Evolutionary conservation across 2,329 filamentous ascomycete genomes (phyloP), one percentile per base, ranked within the genome.

Genomic region (Calcarisporium arbuscula): DNA sequence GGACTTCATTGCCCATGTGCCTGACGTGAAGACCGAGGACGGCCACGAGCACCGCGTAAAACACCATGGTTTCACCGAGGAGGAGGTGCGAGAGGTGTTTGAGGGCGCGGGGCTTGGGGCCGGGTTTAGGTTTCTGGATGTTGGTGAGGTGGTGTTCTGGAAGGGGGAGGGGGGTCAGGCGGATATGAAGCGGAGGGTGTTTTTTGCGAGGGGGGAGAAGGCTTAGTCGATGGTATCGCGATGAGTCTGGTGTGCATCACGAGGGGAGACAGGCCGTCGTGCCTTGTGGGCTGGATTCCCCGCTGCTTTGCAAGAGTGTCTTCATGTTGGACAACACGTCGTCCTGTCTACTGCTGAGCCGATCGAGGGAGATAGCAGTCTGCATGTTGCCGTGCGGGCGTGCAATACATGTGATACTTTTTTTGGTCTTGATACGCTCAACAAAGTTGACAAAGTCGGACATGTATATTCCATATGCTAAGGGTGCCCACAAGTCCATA

Each of bases 51-150:
- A 68, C 22, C 17, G 5, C 11, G 70, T 88, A 15, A 72, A 70
- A 20, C 78, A 82, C 34, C 67, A 77, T 41, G 82, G 83, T 0
- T 88, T 89, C 55, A 70, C 66, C 2, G 60, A 74, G 51, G 67
- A 70, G 9, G 63, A 72, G 19, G 72, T 86, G 33, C 67, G 62
- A 47, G 54, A 60, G 16, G 69, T 85, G 44, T 86, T 85, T 48
- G 65, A 70, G 37, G 60, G 62, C n/a, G 82, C 82, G 1, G 82
- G 82, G 0, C 63, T 70, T 14, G 69, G 61, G 0, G 56, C 58
- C 8, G 65, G 65, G n/a, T 82, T 86, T 49, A 65, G 62, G 8
- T 72, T 82, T 36, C 56, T 70, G 46, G 60, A 70, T 12, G 49
- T 82, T 38, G 61, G 69, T 2, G 62, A 69, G 36, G 69, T 68